phyloP scores from a whole-genome alignment of 1,284 basidiomycete species.

The Ustilago trichophora region DNA sequence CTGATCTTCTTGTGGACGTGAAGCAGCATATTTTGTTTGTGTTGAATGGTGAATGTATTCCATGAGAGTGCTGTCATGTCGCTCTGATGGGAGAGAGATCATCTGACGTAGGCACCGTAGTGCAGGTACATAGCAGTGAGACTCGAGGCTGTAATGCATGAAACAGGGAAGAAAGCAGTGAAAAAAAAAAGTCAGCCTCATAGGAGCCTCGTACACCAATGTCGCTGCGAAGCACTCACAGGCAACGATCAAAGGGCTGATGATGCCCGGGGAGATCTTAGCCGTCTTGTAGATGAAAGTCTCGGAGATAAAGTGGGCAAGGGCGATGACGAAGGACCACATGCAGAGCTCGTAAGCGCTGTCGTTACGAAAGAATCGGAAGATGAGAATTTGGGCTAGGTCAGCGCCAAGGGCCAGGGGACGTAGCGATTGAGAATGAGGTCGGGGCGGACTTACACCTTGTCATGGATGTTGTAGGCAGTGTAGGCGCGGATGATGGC shows the following conservation, averaged over 20 bases:
- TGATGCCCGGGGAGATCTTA: conserved; percentile 73
- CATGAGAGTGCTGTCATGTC: neutral
- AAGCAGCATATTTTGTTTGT: neutral
- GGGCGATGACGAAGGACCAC: conserved; percentile 86
- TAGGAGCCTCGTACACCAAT: no score
- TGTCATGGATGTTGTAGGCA: conserved; percentile 61
- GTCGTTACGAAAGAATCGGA: neutral
- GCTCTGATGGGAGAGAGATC: neutral
- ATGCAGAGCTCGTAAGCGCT: conserved; percentile 81
- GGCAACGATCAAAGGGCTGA: conserved; percentile 85
- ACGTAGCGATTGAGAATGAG: neutral
- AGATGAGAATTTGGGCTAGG: no score
- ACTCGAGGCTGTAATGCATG: conserved; percentile 27
- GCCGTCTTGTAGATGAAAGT: conserved; percentile 83
- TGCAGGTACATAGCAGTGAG: conserved; percentile 27
- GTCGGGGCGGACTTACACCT: conserved; percentile 24
- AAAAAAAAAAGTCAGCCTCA: neutral
- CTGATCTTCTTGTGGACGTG: no score
- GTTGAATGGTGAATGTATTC: neutral
- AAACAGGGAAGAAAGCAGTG: neutral
- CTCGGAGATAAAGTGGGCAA: conserved; percentile 88
- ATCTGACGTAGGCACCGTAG: conserved; percentile 19
- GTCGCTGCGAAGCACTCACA: conserved; percentile 78
- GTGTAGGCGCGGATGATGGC: conserved; percentile 60
- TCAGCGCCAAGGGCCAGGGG: no score